These are phyloP conservation scores for Tuber magnatum DNA, from an alignment of 495 filamentous ascomycete genomes.

Conservation along the genomic window DNA sequence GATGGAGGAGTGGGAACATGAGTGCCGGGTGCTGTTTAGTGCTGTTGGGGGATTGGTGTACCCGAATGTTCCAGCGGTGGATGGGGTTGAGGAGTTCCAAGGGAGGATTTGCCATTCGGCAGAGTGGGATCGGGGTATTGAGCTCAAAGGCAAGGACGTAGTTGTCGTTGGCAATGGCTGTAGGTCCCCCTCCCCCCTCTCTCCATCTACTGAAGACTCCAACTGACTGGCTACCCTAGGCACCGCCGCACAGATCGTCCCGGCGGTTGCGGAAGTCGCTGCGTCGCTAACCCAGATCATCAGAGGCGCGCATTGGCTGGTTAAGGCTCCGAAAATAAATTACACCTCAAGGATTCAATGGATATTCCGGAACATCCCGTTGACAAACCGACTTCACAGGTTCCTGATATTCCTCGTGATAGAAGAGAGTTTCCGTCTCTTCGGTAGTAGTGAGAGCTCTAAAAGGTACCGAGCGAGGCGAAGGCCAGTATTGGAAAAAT, in stretches of 20 bases:
- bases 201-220: slow-evolving; percentile 25
- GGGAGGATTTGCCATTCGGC: slow-evolving; percentile 52
- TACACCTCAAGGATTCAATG: neutral
- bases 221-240: slow-evolving; percentile 40
- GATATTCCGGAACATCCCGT: neutral
- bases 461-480: slow-evolving; percentile 41
- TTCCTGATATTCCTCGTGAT: slow-evolving; percentile 25
- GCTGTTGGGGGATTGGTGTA: slow-evolving; percentile 50
- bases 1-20: slow-evolving; percentile 35
- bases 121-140: slow-evolving; percentile 49
- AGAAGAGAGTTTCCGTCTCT: slow-evolving; percentile 40
- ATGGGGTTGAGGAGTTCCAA: slow-evolving; percentile 45
- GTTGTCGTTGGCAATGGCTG: slow-evolving; percentile 50
- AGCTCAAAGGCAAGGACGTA: slow-evolving; percentile 49
- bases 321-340: neutral
- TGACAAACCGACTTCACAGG: neutral
- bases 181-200: slow-evolving; percentile 14
- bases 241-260: slow-evolving; percentile 48
- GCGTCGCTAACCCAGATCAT: slow-evolving; percentile 37
- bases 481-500: slow-evolving; percentile 45
- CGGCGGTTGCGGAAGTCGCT: slow-evolving; percentile 38
- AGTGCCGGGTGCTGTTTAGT: slow-evolving; percentile 54
- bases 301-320: slow-evolving; percentile 35
- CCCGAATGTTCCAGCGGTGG: slow-evolving; percentile 46
- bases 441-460: slow-evolving; percentile 38